These are phyloP conservation scores for Globisporangium emineosum DNA, from an alignment of 352 stramenopile species.

Conservation along the genomic window DNA sequence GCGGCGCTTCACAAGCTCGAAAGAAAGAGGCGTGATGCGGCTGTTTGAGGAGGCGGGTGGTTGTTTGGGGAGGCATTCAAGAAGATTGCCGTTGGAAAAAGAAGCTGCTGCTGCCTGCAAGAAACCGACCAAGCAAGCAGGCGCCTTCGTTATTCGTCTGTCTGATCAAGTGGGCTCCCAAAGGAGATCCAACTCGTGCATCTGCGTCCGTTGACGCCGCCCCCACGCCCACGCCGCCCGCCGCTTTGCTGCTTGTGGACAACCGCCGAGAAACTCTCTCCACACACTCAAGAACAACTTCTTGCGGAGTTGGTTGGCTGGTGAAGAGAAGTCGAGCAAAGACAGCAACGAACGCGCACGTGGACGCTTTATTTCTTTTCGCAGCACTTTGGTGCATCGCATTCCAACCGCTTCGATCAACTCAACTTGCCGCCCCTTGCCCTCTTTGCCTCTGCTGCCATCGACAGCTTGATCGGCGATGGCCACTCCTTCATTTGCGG, in stretches of 20 bases:
- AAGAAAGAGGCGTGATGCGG: not conserved
- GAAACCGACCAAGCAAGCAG: not conserved
- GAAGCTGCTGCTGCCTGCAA: not conserved
- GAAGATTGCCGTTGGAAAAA: constrained; percentile 1
- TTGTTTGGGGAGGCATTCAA: constrained; percentile 9
- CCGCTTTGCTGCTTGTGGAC: not conserved
- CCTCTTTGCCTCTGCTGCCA: not conserved
- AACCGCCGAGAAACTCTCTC: constrained; percentile 7
- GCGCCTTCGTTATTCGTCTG: not conserved
- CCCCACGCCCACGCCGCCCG: not conserved
- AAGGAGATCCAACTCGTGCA: not conserved
- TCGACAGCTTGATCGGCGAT: constrained; percentile 3
- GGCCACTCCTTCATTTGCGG: constrained; percentile 18
- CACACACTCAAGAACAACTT: not conserved
- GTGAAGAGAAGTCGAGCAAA: not conserved
- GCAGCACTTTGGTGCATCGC: constrained; percentile 5
- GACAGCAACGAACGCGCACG: constrained; percentile 3
- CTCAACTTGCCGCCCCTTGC: not conserved
- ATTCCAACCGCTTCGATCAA: not conserved
- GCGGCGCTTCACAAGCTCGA: not conserved
- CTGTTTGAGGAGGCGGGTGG: not conserved
- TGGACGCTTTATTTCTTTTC: constrained; percentile 4
- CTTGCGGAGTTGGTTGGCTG: not conserved
- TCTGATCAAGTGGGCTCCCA: not conserved
- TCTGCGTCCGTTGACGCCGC: not conserved